Evolutionary conservation across 139 green algal species (phyloP).

Genomic region (Mesostigma viride): DNA sequence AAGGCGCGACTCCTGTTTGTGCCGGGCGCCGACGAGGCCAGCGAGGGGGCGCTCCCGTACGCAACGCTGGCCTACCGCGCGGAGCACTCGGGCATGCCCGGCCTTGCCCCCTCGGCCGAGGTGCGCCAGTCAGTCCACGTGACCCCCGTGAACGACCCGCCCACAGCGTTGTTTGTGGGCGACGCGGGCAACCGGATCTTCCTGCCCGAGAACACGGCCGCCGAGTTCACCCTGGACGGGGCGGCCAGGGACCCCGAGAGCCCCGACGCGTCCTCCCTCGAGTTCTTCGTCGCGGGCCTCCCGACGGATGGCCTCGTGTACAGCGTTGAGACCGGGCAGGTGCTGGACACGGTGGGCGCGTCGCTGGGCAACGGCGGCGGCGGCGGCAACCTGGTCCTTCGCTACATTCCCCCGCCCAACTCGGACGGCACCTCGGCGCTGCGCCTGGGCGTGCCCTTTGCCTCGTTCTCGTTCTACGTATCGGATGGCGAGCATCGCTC

Average conservation of each 20-base stretch:
- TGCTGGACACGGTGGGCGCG: background rate
- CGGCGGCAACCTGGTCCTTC: background rate
- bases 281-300: background rate
- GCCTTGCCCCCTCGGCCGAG: too few relatives aligned
- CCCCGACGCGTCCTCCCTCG: background rate
- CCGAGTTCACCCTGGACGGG: background rate
- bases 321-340: background rate
- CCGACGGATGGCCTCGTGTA: background rate
- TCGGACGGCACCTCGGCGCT: background rate
- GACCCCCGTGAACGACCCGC: too few relatives aligned
- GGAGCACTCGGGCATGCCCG: too few relatives aligned
- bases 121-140: too few relatives aligned
- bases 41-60: too few relatives aligned
- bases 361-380: background rate
- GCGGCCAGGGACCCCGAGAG: background rate
- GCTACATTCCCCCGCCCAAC: conserved; percentile 2
- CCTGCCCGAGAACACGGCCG: too few relatives aligned
- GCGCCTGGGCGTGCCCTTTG: too few relatives aligned
- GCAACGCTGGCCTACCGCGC: too few relatives aligned
- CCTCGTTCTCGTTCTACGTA: background rate
- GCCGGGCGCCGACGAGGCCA: too few relatives aligned
- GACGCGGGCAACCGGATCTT: too few relatives aligned
- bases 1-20: too few relatives aligned
- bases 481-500: background rate
- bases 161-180: too few relatives aligned